These are phyloP conservation scores for Clarireedia monteithiana DNA, from an alignment of 2,329 filamentous ascomycete species.

Conservation along the genomic window DNA sequence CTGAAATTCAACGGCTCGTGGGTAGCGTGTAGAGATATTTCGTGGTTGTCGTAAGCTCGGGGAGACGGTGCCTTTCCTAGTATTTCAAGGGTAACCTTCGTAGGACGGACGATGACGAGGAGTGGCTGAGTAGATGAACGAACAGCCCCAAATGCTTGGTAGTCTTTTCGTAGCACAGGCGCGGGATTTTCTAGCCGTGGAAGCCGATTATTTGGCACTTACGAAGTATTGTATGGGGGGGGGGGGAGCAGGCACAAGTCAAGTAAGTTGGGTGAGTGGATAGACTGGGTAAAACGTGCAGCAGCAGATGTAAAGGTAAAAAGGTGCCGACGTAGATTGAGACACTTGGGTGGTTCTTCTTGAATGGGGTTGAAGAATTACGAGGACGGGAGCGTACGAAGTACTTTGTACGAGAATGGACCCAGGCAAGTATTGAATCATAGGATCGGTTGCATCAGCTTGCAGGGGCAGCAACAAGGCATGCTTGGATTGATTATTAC, in stretches of 20 bases:
- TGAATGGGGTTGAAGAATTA: too few species aligned
- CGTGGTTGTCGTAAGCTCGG: neutral
- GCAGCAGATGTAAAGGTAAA: neutral
- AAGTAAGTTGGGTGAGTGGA: too few species aligned
- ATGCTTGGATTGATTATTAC: too few species aligned
- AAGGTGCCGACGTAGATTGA: too few species aligned
- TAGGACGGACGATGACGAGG: constrained; percentile 22
- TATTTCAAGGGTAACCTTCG: constrained; percentile 6
- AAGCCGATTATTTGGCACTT: neutral
- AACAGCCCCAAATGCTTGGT: constrained; percentile 8
- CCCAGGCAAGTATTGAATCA: neutral
- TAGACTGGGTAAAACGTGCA: neutral
- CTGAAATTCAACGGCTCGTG: neutral
- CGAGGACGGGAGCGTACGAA: too few species aligned
- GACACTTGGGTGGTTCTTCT: too few species aligned
- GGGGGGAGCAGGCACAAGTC: too few species aligned
- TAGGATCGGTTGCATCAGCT: constrained; percentile 8
- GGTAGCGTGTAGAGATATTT: neutral
- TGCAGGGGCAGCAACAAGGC: neutral
- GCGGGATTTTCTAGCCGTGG: neutral
- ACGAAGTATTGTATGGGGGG: too few species aligned
- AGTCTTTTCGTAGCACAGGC: neutral
- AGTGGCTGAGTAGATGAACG: constrained; percentile 20
- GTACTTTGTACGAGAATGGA: too few species aligned
- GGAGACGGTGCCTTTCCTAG: neutral